Base-by-base conservation (phyloP, 306 rosid genomes). In the Gastrolobium villosum region DNA sequence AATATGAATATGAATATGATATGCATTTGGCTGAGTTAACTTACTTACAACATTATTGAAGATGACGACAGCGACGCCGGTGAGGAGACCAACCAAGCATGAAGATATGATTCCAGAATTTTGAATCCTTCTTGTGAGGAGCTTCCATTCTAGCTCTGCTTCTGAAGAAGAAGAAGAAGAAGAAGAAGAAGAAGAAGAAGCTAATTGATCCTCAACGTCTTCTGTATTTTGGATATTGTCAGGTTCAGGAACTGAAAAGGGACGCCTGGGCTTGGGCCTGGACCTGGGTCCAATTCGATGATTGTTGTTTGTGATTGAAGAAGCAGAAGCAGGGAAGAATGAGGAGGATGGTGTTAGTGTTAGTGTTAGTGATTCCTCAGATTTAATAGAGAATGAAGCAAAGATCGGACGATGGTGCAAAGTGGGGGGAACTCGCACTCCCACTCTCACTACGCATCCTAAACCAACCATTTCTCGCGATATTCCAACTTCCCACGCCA, bases 21-120 rank as follows among this genome's bases (percentile, higher is more conserved):
- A 31, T 31, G 62, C 13, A 55, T 32, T 2, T 26, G 5, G 14
- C 1, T 36, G 32, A 71, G 20, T 49, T 28, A 34, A 72, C 88
- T 80, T 65, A 91, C 94, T 74, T 77, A 95, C 98, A 14, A 80
- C 80, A 74, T 84, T 75, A 68, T 95, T 92, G 85, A 95, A 95
- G 74, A 95, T 77, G 3, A 95, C 95, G 31, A 95, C 92, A 2
- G 95, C 88, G 49, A 90, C 56, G 39, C 97, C 97, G 9, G 98
- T 95, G 77, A 95, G 95, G 70, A 95, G 91, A 79, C 99, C 99
- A 79, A 95, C 88, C 65, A 88, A 79, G 85, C 97, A 91, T 4
- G 99, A 90, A 9, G 94, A 86, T 44, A 90, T 14, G 26, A 94
- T 84, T 61, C 90, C 88, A 0, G 87, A 86, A 63, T 91, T 83